Percentiles rank a stretch among this genome's conserved stretches.
Evolutionary conservation across 257 asterid genomes (phyloP).

Genomic region (Sherardia arvensis): DNA sequence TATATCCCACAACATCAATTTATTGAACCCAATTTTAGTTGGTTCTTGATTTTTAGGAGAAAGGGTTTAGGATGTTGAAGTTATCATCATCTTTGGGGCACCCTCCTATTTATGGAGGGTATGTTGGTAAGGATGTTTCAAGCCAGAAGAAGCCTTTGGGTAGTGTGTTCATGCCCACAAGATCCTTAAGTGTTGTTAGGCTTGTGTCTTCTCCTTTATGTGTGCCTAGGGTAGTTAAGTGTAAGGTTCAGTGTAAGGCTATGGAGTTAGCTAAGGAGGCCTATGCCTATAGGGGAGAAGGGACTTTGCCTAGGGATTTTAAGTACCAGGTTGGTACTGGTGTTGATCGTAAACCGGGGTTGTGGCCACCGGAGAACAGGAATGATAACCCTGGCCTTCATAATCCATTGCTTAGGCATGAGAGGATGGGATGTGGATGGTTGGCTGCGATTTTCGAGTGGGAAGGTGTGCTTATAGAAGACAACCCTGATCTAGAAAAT

Average conservation of each 20-base stretch:
- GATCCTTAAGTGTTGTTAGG: constrained; percentile 22
- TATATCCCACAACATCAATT: not conserved
- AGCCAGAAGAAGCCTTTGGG: constrained; percentile 25
- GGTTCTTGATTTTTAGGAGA: not conserved
- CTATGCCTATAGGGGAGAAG: constrained; percentile 43
- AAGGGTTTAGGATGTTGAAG: constrained; percentile 43
- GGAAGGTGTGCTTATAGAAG: constrained; percentile 89
- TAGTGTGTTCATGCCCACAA: constrained; percentile 21
- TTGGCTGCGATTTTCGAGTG: constrained; percentile 88
- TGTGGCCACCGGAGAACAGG: constrained; percentile 83
- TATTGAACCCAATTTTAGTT: constrained; percentile 8
- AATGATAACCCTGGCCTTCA: constrained; percentile 73
- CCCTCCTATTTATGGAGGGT: constrained; percentile 41
- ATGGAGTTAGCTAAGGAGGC: constrained; percentile 64
- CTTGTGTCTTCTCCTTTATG: constrained; percentile 16
- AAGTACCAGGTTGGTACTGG: constrained; percentile 36
- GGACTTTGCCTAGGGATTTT: constrained; percentile 39
- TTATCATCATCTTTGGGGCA: constrained; percentile 61
- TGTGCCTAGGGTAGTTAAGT: constrained; percentile 14
- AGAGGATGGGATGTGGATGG: constrained; percentile 97
- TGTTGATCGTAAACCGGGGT: constrained; percentile 44
- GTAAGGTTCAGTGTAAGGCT: constrained; percentile 58
- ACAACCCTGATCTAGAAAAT: constrained; percentile 75
- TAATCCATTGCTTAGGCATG: constrained; percentile 86
- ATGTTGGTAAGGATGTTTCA: constrained; percentile 25